A percentile compares a stretch with the other conserved stretches of the same genome.
Conservation (phyloP, 164 flowering plant species). For the Magnolia officinalis region DNA sequence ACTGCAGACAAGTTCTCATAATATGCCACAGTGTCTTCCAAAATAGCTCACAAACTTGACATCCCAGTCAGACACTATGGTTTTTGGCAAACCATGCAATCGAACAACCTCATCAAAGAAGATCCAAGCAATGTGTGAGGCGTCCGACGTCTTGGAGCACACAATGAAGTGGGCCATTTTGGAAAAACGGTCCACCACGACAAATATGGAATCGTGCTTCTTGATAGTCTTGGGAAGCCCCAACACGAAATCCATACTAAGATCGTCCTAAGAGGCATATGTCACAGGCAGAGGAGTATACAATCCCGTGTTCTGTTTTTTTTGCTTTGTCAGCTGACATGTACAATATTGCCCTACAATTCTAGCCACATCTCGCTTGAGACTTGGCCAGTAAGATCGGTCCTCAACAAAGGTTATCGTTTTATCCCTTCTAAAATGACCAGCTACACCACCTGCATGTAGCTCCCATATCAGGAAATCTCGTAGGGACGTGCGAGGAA, state of each 20-base stretch:
- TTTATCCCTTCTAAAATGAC: too few relatives aligned
- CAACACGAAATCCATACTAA: background rate
- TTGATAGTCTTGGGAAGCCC: background rate
- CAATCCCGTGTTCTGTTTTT: background rate
- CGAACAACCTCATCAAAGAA: background rate
- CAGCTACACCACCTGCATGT: too few relatives aligned
- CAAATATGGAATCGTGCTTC: background rate
- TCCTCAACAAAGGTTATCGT: too few relatives aligned
- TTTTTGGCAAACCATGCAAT: background rate
- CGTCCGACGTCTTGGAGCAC: background rate
- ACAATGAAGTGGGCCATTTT: conserved; percentile 1
- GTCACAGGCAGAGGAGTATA: background rate
- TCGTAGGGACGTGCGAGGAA: background rate
- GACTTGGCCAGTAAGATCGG: too few relatives aligned
- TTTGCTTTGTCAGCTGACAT: background rate
- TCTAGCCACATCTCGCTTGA: too few relatives aligned
- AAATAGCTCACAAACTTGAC: background rate
- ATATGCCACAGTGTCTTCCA: background rate
- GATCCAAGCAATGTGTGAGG: background rate
- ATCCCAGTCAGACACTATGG: background rate
- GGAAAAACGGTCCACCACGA: background rate
- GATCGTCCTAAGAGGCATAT: background rate
- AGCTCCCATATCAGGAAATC: too few relatives aligned
- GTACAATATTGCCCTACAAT: too few relatives aligned
- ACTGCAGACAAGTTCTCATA: background rate